Conservation (phyloP, 352 stramenopile species). For the Halophytophthora batemanensis region DNA sequence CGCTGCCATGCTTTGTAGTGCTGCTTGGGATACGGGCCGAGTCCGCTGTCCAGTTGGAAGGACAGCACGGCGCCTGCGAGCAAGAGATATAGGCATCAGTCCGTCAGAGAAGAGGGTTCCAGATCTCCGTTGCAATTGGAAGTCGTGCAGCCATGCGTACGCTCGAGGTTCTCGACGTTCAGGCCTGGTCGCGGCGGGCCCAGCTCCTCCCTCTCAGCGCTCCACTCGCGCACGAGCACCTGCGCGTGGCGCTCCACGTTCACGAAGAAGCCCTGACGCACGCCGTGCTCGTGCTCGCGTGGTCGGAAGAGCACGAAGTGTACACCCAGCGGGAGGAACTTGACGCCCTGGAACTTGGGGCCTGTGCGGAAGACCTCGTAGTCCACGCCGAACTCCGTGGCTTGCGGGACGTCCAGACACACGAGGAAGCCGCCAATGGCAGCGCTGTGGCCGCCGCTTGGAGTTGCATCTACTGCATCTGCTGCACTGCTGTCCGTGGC, state of each 20-base stretch:
- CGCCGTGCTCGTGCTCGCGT: conserved; percentile 71
- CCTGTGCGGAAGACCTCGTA: conserved; percentile 86
- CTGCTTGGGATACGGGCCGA: conserved; percentile 78
- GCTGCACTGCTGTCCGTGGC: background rate
- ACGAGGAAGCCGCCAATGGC: conserved; percentile 69
- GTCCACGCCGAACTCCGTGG: conserved; percentile 82
- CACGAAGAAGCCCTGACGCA: conserved; percentile 83
- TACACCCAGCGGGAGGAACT: conserved; percentile 76
- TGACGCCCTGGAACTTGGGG: conserved; percentile 77
- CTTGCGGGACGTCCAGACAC: conserved; percentile 75
- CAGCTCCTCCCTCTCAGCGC: conserved; percentile 72
- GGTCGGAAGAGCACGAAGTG: conserved; percentile 84
- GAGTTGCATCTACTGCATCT: background rate
- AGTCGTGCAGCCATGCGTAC: conserved; percentile 27
- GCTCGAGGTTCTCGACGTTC: conserved; percentile 67
- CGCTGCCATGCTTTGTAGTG: conserved; percentile 69
- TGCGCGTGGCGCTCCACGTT: conserved; percentile 56
- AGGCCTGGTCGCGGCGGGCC: conserved; percentile 43
- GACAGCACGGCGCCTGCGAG: conserved; percentile 51
- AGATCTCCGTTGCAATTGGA: no score
- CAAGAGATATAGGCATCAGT: background rate
- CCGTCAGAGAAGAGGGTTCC: background rate
- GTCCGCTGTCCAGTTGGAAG: conserved; percentile 78
- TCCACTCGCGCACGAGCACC: conserved; percentile 78
- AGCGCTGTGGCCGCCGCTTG: background rate